Evolutionary conservation across 2,329 filamentous ascomycete species (phyloP).

Genomic region (Verticillium tricorpus): DNA sequence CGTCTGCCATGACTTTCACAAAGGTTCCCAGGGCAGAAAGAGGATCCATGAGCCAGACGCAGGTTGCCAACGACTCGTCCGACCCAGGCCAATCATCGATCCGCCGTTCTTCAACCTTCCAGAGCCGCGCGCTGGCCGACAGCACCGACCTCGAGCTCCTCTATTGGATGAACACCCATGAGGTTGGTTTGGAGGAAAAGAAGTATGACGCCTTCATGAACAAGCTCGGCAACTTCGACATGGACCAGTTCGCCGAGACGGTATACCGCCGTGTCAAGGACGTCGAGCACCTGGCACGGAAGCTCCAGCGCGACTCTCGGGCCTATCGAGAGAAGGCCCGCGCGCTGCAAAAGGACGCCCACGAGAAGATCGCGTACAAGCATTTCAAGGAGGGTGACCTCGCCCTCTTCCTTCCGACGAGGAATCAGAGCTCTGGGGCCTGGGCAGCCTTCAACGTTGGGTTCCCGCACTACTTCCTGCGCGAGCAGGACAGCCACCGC

Average conservation of each 20-base stretch:
- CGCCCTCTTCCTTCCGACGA: constrained; percentile 87
- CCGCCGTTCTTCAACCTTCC: constrained; percentile 48
- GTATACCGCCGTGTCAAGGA: constrained; percentile 89
- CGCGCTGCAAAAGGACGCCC: constrained; percentile 73
- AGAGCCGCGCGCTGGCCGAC: constrained; percentile 52
- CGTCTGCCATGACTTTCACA: constrained; percentile 68
- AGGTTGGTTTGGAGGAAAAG: constrained; percentile 60
- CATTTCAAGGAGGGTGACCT: constrained; percentile 96
- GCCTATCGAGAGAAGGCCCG: constrained; percentile 86
- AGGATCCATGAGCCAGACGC: constrained; percentile 32
- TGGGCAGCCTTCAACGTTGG: constrained; percentile 99
- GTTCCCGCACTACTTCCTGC: constrained; percentile 93
- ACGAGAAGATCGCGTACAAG: constrained; percentile 93
- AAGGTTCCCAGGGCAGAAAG: constrained; percentile 61
- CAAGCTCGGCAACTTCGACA: constrained; percentile 72
- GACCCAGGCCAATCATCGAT: constrained; percentile 44
- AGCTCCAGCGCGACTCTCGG: constrained; percentile 85
- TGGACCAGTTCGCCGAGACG: constrained; percentile 79
- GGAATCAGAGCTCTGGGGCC: constrained; percentile 88
- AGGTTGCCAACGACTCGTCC: constrained; percentile 55
- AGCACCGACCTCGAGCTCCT: constrained; percentile 67
- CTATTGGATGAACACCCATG: constrained; percentile 74
- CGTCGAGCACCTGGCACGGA: constrained; percentile 86
- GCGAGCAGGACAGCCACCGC: constrained; percentile 85
- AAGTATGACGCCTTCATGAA: constrained; percentile 73